Conservation (phyloP, 495 filamentous ascomycete species). For the Xylaria acuta region DNA sequence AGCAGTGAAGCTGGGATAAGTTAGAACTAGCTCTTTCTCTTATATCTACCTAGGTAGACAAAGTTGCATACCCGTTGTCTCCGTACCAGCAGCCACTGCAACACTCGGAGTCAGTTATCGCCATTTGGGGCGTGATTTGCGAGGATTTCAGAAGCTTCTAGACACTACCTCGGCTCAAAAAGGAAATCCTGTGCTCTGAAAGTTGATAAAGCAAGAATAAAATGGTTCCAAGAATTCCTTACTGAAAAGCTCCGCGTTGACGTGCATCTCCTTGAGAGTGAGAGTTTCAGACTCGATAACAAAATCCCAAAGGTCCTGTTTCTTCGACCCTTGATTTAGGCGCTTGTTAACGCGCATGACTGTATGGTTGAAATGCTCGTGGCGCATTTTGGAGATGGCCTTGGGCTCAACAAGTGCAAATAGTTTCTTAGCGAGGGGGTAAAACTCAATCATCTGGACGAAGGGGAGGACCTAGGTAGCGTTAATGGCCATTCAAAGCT, state of each 20-base stretch:
- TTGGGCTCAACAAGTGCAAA: slow-evolving; percentile 18
- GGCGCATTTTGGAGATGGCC: slow-evolving; percentile 18
- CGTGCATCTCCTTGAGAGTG: slow-evolving; percentile 22
- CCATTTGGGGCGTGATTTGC: too few relatives aligned
- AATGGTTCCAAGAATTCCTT: background rate
- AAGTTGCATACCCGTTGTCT: slow-evolving; percentile 15
- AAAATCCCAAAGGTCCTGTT: slow-evolving; percentile 19
- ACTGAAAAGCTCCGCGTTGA: slow-evolving; percentile 22
- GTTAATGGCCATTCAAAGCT: background rate
- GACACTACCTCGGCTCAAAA: too few relatives aligned
- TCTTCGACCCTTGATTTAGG: background rate
- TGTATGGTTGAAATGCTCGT: slow-evolving; percentile 20
- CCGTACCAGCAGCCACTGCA: slow-evolving; percentile 17
- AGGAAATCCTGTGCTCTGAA: background rate
- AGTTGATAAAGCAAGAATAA: too few relatives aligned
- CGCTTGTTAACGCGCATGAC: slow-evolving; percentile 20
- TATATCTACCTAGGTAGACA: too few relatives aligned
- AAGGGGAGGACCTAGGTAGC: slow-evolving; percentile 11
- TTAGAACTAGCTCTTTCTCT: background rate
- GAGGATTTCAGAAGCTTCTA: too few relatives aligned
- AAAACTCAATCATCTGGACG: slow-evolving; percentile 21
- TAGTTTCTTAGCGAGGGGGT: slow-evolving; percentile 14
- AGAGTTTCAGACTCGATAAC: slow-evolving; percentile 12
- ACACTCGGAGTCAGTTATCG: background rate
- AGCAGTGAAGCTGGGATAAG: slow-evolving; percentile 39